Conservation (phyloP, 2,329 filamentous ascomycete species). For the Hortaea werneckii region DNA sequence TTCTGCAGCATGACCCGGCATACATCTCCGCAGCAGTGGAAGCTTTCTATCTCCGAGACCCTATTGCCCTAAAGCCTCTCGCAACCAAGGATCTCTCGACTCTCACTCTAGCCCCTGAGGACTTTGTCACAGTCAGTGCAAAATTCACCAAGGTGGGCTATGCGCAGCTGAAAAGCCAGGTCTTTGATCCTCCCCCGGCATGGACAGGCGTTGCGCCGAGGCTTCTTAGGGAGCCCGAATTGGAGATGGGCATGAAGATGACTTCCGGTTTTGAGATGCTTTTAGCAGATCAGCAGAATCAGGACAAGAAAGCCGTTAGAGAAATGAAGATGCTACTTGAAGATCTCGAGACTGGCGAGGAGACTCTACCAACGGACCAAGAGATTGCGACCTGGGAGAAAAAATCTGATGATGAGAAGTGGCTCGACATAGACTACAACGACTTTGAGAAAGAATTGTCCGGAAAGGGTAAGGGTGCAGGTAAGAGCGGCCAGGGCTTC, state of each 20-base stretch:
- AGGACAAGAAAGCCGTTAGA: conserved; percentile 57
- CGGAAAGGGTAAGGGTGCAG: conserved; percentile 27
- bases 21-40: conserved; percentile 78
- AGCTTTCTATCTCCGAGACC: conserved; percentile 84
- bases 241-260: conserved; percentile 78
- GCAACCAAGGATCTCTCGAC: conserved; percentile 43
- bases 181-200: conserved; percentile 56
- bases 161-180: conserved; percentile 80
- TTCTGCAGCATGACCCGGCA: conserved; percentile 65
- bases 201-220: conserved; percentile 39
- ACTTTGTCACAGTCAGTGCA: conserved; percentile 69
- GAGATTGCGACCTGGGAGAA: conserved; percentile 65
- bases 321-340: conserved; percentile 69
- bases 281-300: conserved; percentile 54
- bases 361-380: conserved; percentile 56
- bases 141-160: conserved; percentile 83
- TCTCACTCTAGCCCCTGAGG: conserved; percentile 61
- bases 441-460: conserved; percentile 77
- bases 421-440: conserved; percentile 84
- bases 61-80: conserved; percentile 61
- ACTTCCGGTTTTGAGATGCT: conserved; percentile 88
- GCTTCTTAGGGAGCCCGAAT: conserved; percentile 28
- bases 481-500: conserved; percentile 31
- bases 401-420: conserved; percentile 73
- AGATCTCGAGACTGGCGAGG: conserved; percentile 64